Evolutionary conservation across 2,329 filamentous ascomycete genomes (phyloP).

Genomic region (Sclerotiophoma versabilis): DNA sequence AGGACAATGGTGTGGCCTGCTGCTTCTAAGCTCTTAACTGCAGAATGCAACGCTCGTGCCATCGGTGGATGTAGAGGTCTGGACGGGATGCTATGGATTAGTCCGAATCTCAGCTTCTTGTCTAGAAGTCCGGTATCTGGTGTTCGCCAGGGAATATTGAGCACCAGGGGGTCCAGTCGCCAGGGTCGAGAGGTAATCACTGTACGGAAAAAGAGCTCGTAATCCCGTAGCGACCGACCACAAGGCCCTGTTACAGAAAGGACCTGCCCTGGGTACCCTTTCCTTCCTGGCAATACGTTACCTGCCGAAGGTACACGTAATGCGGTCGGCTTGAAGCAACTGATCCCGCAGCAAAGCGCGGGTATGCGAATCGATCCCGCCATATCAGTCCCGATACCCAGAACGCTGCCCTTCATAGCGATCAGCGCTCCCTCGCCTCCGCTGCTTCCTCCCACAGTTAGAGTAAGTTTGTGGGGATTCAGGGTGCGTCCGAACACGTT

Average conservation of each 20-base stretch:
- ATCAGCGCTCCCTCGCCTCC: constrained; percentile 70
- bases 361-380: constrained; percentile 56
- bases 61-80: constrained; percentile 62
- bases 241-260: constrained; percentile 54
- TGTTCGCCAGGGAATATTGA: constrained; percentile 57
- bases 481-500: constrained; percentile 68
- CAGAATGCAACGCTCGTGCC: constrained; percentile 53
- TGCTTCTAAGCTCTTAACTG: constrained; percentile 47
- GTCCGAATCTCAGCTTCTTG: constrained; percentile 55
- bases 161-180: constrained; percentile 53
- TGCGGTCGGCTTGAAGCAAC: constrained; percentile 61
- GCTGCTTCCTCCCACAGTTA: constrained; percentile 69
- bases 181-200: constrained; percentile 50
- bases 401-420: constrained; percentile 63
- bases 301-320: constrained; percentile 55
- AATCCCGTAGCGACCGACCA: constrained; percentile 52
- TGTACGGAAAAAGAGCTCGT: constrained; percentile 52
- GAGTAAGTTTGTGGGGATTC: constrained; percentile 67
- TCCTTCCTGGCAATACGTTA: constrained; percentile 32
- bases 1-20: constrained; percentile 56
- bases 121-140: constrained; percentile 1
- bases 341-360: constrained; percentile 59
- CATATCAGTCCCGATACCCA: constrained; percentile 71
- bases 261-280: constrained; percentile 43
- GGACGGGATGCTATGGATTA: constrained; percentile 56